These are phyloP conservation scores for Neurospora sp. DNA, from an alignment of 495 filamentous ascomycete species.

Conservation along the genomic window DNA sequence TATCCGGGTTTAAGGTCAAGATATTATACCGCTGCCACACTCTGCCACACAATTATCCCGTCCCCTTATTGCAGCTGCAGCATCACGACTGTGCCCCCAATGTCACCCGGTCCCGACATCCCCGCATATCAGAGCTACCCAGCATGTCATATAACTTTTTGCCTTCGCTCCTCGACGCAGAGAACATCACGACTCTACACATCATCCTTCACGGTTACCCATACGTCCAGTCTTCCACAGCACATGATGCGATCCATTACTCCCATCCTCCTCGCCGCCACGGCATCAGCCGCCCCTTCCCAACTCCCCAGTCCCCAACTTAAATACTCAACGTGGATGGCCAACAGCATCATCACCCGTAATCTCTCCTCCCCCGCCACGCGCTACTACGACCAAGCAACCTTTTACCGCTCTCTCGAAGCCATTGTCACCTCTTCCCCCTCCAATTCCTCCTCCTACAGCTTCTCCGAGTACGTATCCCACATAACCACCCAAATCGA, in stretches of 20 bases:
- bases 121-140: neutral
- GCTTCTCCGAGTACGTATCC: neutral
- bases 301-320: neutral
- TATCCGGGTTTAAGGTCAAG: neutral
- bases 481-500: conserved; percentile 26
- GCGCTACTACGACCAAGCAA: conserved; percentile 27
- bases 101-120: neutral
- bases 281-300: neutral
- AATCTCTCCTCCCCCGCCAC: conserved; percentile 23
- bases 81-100: neutral
- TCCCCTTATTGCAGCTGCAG: neutral
- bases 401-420: conserved; percentile 29
- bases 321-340: conserved; percentile 33
- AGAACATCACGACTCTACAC: no score
- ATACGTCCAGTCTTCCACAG: neutral
- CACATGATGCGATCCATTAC: neutral
- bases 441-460: neutral
- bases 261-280: neutral
- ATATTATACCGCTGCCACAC: neutral
- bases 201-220: no score
- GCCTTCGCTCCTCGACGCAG: no score
- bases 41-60: neutral
- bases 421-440: conserved; percentile 12
- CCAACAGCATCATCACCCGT: conserved; percentile 38
- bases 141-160: no score